Evolutionary conservation across 2,329 filamentous ascomycete species (phyloP).

Genomic region (Fusarium sp.): DNA sequence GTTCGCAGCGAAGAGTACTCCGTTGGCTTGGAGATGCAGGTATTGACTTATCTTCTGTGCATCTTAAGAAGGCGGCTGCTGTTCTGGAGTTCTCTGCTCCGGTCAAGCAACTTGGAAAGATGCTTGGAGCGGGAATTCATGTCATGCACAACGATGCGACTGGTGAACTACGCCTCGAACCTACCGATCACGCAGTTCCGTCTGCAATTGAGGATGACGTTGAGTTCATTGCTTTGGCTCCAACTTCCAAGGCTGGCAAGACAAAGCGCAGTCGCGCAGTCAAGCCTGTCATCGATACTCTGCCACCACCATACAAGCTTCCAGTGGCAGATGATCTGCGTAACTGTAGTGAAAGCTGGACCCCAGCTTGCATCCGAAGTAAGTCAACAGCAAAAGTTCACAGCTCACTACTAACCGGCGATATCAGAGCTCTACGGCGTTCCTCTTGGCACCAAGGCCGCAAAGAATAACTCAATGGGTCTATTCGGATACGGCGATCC

Average conservation of each 20-base stretch:
- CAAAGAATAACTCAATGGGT: background rate
- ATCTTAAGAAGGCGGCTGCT: background rate
- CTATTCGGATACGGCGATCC: background rate
- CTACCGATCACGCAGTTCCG: background rate
- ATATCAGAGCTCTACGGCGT: background rate
- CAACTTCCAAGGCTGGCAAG: background rate
- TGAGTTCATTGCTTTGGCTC: background rate
- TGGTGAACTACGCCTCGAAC: background rate
- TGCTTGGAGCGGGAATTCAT: background rate
- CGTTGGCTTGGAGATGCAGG: background rate
- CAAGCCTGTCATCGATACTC: background rate
- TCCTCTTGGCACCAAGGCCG: background rate
- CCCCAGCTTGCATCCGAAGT: slow-evolving; percentile 1
- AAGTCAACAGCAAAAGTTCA: rapidly evolving
- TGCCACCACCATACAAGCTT: background rate
- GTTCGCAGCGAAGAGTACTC: background rate
- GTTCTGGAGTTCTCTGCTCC: background rate
- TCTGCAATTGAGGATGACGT: background rate
- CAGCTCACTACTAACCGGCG: rapidly evolving
- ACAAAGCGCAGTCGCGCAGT: background rate
- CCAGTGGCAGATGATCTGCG: background rate
- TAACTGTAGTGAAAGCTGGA: slow-evolving; percentile 1
- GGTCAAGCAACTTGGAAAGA: background rate
- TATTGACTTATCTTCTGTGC: background rate
- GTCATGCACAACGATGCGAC: background rate